Evolutionary conservation across 257 asterid species (phyloP).

Genomic region (Gentiana dahurica): DNA sequence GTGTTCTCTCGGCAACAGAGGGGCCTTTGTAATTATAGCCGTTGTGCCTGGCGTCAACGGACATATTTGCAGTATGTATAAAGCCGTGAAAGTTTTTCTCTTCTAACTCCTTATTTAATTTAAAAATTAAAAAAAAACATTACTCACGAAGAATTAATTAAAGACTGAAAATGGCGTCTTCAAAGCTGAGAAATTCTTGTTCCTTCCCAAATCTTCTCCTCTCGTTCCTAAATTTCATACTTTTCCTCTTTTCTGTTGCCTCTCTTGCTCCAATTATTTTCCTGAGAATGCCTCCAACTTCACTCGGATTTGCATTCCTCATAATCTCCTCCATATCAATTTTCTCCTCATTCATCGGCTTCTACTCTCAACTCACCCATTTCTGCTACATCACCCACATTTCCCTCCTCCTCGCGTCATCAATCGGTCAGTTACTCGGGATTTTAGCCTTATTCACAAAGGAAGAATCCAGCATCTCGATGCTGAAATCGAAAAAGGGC

Average conservation of each 20-base stretch:
- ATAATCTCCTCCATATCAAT: constrained; percentile 44
- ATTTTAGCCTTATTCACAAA: constrained; percentile 43
- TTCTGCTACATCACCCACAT: constrained; percentile 54
- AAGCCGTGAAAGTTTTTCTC: too few relatives aligned
- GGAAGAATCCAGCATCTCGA: constrained; percentile 46
- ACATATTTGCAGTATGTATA: too few relatives aligned
- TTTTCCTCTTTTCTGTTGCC: constrained; percentile 62
- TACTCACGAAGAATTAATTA: too few relatives aligned
- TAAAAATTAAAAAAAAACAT: too few relatives aligned
- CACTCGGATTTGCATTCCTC: constrained; percentile 58
- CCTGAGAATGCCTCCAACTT: constrained; percentile 62
- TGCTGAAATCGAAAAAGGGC: constrained; percentile 45
- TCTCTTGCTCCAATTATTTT: constrained; percentile 53
- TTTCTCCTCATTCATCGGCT: constrained; percentile 49
- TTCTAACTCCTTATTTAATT: too few relatives aligned
- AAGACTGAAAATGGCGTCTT: constrained; percentile 30
- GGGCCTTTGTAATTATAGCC: too few relatives aligned
- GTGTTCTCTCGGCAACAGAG: too few relatives aligned
- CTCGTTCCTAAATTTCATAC: constrained; percentile 50
- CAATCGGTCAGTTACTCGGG: constrained; percentile 41
- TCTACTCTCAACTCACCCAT: constrained; percentile 50
- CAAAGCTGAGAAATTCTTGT: constrained; percentile 40
- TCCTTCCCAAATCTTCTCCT: constrained; percentile 53
- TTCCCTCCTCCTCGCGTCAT: constrained; percentile 55
- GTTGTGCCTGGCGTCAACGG: too few relatives aligned